Evolutionary conservation across 2,329 filamentous ascomycete genomes (phyloP), one percentile per base, ranked within the genome.

Genomic region (Coleophoma cylindrospora): DNA sequence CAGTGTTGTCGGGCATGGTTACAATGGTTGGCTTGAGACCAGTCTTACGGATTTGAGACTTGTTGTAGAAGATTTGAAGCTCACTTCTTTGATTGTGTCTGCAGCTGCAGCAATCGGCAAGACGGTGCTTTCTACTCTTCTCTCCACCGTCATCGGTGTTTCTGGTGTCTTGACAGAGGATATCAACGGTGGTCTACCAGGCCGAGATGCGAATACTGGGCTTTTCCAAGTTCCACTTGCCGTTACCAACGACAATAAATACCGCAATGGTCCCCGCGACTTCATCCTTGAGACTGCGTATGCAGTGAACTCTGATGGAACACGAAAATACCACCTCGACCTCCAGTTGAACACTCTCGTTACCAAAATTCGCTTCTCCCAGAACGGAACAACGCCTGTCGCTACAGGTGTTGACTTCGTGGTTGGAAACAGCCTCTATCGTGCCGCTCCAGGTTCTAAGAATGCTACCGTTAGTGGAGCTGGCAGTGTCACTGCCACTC

Each of bases 351-450:
- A 55, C 38, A 52, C 55, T 3, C 48, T 73, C 15, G 70, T 70
- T 2, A 73, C 69, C 9, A 70, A 71, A 53, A 54, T 73, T 47
- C 58, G 63, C 46, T 72, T 73, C 57, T 62, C 40, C 47, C 27
- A 21, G 40, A 60, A 57, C 43, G 53, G 49, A 58, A 48, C 49
- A 40, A 50, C 52, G 19, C 55, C 55, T 19, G 61, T 63, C 51
- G 68, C 70, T 6, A 64, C 65, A 2, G 73, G 72, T 3, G 65
- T 74, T 9, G 66, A 75, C 45, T 74, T 67, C 46, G 55, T 74
- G 2, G 55, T 65, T 12, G 72, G 71, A 0, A 61, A 72, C 48
- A 67, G 65, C 21, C 47, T 76, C 2, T 75, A 75, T 55, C 64
- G 66, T 10, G 72, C 71, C 0, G 71, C 74, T 54, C 59, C 73